Evolutionary conservation across 2,329 filamentous ascomycete species (phyloP).

Genomic region (Monosporascus sp.): DNA sequence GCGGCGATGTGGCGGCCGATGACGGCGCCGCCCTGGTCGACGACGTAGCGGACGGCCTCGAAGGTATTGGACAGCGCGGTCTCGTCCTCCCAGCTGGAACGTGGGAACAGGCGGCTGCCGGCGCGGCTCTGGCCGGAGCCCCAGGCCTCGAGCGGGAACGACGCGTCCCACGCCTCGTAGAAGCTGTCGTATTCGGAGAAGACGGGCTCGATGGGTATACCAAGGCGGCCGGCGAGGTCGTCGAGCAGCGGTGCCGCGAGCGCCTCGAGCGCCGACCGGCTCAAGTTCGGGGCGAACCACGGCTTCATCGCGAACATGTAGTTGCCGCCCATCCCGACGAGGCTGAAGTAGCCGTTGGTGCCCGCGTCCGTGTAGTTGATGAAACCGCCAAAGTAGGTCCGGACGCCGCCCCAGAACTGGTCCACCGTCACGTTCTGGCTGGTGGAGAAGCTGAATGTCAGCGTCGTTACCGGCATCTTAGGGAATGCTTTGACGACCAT

Average conservation of each 20-base stretch:
- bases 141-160: constrained; percentile 23
- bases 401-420: constrained; percentile 26
- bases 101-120: constrained; percentile 37
- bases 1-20: constrained; percentile 20
- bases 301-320: constrained; percentile 25
- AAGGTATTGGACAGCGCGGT: constrained; percentile 27
- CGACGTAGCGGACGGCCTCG: constrained; percentile 27
- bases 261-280: constrained; percentile 14
- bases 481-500: constrained; percentile 32
- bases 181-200: constrained; percentile 36
- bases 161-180: constrained; percentile 25
- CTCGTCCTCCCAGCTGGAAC: constrained; percentile 32
- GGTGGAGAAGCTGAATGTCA: constrained; percentile 19
- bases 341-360: constrained; percentile 28
- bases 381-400: constrained; percentile 26
- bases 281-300: constrained; percentile 28
- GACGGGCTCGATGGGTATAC: constrained; percentile 29
- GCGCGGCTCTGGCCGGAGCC: constrained; percentile 24
- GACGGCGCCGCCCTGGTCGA: constrained; percentile 27
- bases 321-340: constrained; percentile 15
- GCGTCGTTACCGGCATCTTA: constrained; percentile 26
- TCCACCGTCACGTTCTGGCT: constrained; percentile 22
- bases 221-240: constrained; percentile 17
- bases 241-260: constrained; percentile 28
- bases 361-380: constrained; percentile 28